A percentile compares a stretch with the other conserved stretches of the same genome.
Evolutionary conservation across 352 stramenopile species (phyloP).

Genomic region (Globisporangium heterothallicum): DNA sequence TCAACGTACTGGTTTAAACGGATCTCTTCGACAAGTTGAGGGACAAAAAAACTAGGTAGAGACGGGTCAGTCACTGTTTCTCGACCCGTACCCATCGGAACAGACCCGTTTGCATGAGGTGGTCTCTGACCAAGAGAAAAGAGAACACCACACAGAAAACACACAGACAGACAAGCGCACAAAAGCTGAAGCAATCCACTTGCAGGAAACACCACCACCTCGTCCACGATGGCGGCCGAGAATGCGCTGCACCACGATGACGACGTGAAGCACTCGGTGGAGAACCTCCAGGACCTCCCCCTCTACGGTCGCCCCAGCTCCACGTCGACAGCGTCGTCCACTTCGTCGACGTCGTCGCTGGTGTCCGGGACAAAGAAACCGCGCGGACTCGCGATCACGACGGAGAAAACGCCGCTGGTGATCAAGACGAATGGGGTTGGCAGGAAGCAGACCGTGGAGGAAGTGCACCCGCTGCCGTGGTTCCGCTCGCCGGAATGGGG

Average conservation of each 20-base stretch:
- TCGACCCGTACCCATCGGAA: background rate
- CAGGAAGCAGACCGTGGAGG: slow-evolving; percentile 22
- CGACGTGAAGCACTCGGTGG: slow-evolving; percentile 7
- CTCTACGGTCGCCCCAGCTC: background rate
- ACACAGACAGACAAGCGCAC: background rate
- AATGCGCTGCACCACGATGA: slow-evolving; percentile 4
- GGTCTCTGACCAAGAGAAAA: slow-evolving; percentile 3
- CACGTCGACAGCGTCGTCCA: background rate
- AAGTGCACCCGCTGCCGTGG: slow-evolving; percentile 71
- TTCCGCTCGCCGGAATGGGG: slow-evolving; percentile 68
- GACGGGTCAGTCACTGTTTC: slow-evolving; percentile 13
- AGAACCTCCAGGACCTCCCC: slow-evolving; percentile 8
- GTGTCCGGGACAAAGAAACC: background rate
- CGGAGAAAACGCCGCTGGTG: slow-evolving; percentile 31
- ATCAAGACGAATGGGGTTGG: slow-evolving; percentile 24
- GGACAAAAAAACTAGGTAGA: background rate
- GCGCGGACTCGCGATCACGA: slow-evolving; percentile 17
- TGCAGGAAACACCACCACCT: too few species aligned
- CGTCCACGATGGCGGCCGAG: slow-evolving; percentile 11
- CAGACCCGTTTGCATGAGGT: slow-evolving; percentile 16
- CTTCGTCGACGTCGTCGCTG: background rate
- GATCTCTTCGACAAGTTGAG: background rate
- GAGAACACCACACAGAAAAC: background rate
- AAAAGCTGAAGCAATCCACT: background rate
- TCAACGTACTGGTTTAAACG: background rate